Evolutionary conservation across 2,329 filamentous ascomycete species (phyloP).

Genomic region (Aureobasidium lini): DNA sequence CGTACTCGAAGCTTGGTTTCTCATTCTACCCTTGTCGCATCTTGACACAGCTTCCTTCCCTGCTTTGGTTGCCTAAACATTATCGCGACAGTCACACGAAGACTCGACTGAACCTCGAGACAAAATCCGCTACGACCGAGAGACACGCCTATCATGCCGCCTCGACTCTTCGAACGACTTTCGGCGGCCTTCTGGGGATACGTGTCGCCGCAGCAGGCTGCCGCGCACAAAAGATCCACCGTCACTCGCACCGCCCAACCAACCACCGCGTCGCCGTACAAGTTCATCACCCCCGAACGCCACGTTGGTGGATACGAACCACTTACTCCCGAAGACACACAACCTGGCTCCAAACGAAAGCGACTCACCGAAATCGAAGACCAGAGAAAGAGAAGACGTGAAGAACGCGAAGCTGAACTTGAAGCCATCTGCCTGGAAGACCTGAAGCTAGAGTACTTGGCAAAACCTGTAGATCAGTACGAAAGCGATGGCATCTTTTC

Average conservation of each 20-base stretch:
- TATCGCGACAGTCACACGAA: not conserved
- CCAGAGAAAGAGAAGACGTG: not conserved
- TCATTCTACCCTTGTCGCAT: not conserved
- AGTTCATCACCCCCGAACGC: not conserved
- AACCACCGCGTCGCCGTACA: not conserved
- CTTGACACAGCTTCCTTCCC: not conserved
- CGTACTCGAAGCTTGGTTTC: not conserved
- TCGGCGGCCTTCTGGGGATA: slow-evolving; percentile 35
- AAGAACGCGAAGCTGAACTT: not conserved
- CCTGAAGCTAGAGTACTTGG: not conserved
- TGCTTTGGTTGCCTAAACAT: not conserved
- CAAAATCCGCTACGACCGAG: no score
- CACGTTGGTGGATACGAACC: not conserved
- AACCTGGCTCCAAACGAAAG: not conserved
- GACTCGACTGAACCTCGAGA: not conserved
- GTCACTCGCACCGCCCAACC: not conserved
- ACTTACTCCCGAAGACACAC: not conserved
- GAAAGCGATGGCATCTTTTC: not conserved
- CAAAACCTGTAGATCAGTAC: not conserved
- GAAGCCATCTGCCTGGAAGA: not conserved
- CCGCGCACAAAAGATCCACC: not conserved
- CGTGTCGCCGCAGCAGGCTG: slow-evolving; percentile 29
- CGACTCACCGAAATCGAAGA: not conserved
- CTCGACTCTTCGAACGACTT: slow-evolving; percentile 21
- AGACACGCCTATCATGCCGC: not conserved